Conservation (phyloP, 495 filamentous ascomycete genomes). For the Lineolata rhizophorae region DNA sequence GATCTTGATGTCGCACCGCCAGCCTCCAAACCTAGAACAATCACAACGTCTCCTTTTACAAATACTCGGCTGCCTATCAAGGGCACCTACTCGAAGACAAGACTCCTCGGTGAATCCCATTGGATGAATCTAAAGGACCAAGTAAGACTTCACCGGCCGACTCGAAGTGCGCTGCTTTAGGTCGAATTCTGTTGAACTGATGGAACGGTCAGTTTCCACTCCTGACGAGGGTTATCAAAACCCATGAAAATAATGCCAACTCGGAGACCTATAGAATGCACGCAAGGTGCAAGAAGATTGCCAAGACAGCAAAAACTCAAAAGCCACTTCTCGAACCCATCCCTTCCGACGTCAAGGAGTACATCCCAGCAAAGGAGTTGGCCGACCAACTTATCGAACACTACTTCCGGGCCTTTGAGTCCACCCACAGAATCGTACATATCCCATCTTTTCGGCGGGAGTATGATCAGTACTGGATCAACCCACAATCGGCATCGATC, state of each 20-base stretch:
- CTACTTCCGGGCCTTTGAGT: constrained; percentile 37
- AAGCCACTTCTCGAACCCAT: background rate
- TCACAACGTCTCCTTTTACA: too few relatives aligned
- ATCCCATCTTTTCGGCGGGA: constrained; percentile 30
- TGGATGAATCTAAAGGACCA: too few relatives aligned
- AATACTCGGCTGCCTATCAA: too few relatives aligned
- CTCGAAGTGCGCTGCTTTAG: too few relatives aligned
- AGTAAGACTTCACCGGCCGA: too few relatives aligned
- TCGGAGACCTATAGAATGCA: background rate
- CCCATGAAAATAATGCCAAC: too few relatives aligned
- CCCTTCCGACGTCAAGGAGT: background rate
- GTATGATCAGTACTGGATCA: constrained; percentile 28
- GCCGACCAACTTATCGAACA: constrained; percentile 28
- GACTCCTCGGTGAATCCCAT: too few relatives aligned
- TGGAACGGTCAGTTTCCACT: background rate
- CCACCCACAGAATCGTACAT: constrained; percentile 33
- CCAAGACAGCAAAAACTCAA: background rate
- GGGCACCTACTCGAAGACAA: too few relatives aligned
- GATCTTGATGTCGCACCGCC: too few relatives aligned
- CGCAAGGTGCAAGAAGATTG: background rate
- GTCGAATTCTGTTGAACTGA: background rate
- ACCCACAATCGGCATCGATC: constrained; percentile 14
- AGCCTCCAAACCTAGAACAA: too few relatives aligned
- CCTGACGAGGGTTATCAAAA: too few relatives aligned
- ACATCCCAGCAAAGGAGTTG: constrained; percentile 14